A percentile compares a stretch with the other conserved stretches of the same genome.
phyloP scores from a whole-genome alignment of 371 early-diverging fungal species.

The Rhizopus microsporus region DNA sequence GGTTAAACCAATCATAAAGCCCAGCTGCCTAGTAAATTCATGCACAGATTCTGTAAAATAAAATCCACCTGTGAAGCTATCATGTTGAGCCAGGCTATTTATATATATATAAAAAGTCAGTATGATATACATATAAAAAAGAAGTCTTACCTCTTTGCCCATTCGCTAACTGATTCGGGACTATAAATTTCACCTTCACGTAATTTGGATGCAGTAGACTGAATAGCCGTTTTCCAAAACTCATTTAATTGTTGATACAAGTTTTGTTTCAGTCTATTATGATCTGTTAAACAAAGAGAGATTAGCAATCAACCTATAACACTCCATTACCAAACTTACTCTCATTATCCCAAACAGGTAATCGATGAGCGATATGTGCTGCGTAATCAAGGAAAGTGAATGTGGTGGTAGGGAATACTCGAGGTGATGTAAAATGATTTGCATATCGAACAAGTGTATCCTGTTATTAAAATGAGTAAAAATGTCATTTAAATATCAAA shows the following conservation, averaged over 20 bases:
- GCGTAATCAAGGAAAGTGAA: conserved; percentile 83
- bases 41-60: conserved; percentile 61
- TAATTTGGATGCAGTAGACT: conserved; percentile 68
- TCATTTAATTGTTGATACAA: conserved; percentile 73
- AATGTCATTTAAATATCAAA: not conserved
- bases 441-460: conserved; percentile 83
- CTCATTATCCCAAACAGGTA: conserved; percentile 82
- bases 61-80: conserved; percentile 43
- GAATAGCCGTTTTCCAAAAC: conserved; percentile 78
- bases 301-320: not conserved
- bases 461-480: conserved; percentile 21
- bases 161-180: conserved; percentile 72
- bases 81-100: conserved; percentile 61
- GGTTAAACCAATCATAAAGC: conserved; percentile 65
- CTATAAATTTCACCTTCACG: conserved; percentile 79
- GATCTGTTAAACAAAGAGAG: conserved; percentile 21
- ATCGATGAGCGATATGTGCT: conserved; percentile 70
- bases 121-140: not conserved
- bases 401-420: conserved; percentile 69
- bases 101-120: conserved; percentile 16
- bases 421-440: conserved; percentile 79
- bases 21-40: conserved; percentile 67
- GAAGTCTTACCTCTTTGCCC: conserved; percentile 67
- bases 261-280: conserved; percentile 67
- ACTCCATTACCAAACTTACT: conserved; percentile 11